phyloP scores from a whole-genome alignment of 345 rosid genomes.

The Acer negundo region DNA sequence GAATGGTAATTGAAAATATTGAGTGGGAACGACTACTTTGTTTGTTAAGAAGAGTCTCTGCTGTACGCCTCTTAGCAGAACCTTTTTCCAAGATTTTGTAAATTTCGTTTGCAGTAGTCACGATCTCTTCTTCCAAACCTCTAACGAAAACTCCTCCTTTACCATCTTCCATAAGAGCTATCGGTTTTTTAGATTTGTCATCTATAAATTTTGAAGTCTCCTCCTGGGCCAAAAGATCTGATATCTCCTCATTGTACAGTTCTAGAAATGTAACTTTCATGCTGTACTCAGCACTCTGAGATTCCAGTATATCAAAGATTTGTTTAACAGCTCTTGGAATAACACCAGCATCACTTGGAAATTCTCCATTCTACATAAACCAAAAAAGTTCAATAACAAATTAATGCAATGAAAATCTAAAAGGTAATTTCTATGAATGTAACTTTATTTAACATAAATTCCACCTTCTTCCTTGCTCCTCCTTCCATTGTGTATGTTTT shows the following conservation, averaged over 20 bases:
- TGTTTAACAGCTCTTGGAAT: slow-evolving; percentile 95
- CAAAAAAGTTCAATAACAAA: slow-evolving; percentile 25
- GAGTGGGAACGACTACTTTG: slow-evolving; percentile 99
- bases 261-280: slow-evolving; percentile 98
- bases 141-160: slow-evolving; percentile 97
- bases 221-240: slow-evolving; percentile 95
- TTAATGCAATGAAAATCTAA: background rate
- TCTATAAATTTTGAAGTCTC: slow-evolving; percentile 78
- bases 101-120: slow-evolving; percentile 89
- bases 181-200: slow-evolving; percentile 90
- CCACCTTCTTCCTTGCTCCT: slow-evolving; percentile 92
- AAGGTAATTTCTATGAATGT: background rate
- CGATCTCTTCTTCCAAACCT: slow-evolving; percentile 98
- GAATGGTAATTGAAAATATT: slow-evolving; percentile 94
- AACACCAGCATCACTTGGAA: slow-evolving; percentile 95
- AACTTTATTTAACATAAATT: background rate
- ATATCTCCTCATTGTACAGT: slow-evolving; percentile 91
- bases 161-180: slow-evolving; percentile 99
- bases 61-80: slow-evolving; percentile 95
- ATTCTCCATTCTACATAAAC: slow-evolving; percentile 83
- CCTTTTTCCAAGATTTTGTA: slow-evolving; percentile 97
- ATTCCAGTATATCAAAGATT: slow-evolving; percentile 86
- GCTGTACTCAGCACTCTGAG: slow-evolving; percentile 89
- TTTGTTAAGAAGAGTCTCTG: slow-evolving; percentile 98
- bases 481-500: slow-evolving; percentile 99